Evolutionary conservation across 192 early-diverging fungal genomes (phyloP).

Genomic region (Podila epigama): DNA sequence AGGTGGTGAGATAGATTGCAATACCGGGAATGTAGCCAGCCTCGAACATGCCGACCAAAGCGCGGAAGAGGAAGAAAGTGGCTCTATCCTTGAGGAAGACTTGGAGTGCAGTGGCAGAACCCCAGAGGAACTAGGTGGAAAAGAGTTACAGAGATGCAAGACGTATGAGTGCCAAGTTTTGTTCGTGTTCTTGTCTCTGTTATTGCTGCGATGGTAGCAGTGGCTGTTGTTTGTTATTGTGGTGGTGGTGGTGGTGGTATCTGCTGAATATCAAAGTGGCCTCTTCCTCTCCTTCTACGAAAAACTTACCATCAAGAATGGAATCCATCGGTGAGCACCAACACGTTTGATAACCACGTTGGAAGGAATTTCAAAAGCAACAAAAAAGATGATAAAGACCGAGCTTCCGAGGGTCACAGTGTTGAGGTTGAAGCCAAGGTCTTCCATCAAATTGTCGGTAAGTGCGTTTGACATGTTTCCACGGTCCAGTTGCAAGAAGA

Average conservation of each 20-base stretch:
- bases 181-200: too few relatives aligned
- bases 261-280: too few relatives aligned
- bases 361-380: constrained; percentile 56
- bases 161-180: too few relatives aligned
- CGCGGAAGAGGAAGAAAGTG: constrained; percentile 55
- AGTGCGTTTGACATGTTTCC: constrained; percentile 57
- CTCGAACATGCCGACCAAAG: constrained; percentile 61
- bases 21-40: constrained; percentile 59
- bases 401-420: constrained; percentile 55
- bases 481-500: constrained; percentile 59
- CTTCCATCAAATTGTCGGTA: constrained; percentile 54
- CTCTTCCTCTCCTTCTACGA: too few relatives aligned
- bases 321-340: constrained; percentile 64
- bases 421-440: constrained; percentile 52
- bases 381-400: constrained; percentile 55
- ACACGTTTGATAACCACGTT: constrained; percentile 56
- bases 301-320: constrained; percentile 50
- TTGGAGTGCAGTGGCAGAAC: constrained; percentile 37
- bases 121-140: constrained; percentile 11
- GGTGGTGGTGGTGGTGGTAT: too few relatives aligned
- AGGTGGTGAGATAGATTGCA: constrained; percentile 59
- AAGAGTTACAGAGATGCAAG: too few relatives aligned
- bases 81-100: constrained; percentile 41
- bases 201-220: too few relatives aligned
- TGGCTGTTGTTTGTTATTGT: too few relatives aligned